These are phyloP conservation scores for Grigorovia yakushimaensis DNA, from an alignment of 805 yeast species.

Conservation along the genomic window DNA sequence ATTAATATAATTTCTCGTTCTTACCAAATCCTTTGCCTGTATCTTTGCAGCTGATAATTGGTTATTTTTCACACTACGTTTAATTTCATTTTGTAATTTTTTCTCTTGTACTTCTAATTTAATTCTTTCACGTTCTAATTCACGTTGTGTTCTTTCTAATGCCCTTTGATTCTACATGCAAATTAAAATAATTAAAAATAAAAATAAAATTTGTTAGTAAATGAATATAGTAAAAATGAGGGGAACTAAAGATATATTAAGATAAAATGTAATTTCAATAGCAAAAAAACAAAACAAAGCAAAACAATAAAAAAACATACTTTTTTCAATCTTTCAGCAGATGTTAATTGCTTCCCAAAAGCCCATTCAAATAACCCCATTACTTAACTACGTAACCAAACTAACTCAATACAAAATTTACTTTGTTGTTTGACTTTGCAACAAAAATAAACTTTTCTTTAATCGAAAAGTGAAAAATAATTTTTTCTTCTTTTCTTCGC, in stretches of 20 bases:
- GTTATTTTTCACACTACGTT: constrained; percentile 83
- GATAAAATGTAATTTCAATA: too few relatives aligned
- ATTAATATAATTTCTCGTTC: constrained; percentile 71
- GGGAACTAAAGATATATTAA: too few relatives aligned
- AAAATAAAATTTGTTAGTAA: not conserved
- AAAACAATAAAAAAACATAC: constrained; percentile 22
- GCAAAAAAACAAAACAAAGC: not conserved
- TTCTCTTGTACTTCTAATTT: constrained; percentile 89
- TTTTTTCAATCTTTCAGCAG: constrained; percentile 87
- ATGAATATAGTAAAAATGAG: too few relatives aligned
- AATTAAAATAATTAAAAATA: not conserved
- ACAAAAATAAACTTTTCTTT: too few relatives aligned
- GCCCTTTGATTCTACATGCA: constrained; percentile 72
- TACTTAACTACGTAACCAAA: too few relatives aligned
- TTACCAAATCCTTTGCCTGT: constrained; percentile 88
- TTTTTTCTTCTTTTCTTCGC: too few relatives aligned
- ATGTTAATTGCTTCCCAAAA: constrained; percentile 86
- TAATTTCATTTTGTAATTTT: constrained; percentile 74
- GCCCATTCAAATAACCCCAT: constrained; percentile 71
- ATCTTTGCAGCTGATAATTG: constrained; percentile 85
- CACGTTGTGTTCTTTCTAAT: constrained; percentile 88
- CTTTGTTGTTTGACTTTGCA: too few relatives aligned
- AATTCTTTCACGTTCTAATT: constrained; percentile 75
- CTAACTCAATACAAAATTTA: too few relatives aligned
- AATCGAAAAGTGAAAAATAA: too few relatives aligned